phyloP scores from a whole-genome alignment of 2,329 filamentous ascomycete species.

The Mollisia scopiformis region DNA sequence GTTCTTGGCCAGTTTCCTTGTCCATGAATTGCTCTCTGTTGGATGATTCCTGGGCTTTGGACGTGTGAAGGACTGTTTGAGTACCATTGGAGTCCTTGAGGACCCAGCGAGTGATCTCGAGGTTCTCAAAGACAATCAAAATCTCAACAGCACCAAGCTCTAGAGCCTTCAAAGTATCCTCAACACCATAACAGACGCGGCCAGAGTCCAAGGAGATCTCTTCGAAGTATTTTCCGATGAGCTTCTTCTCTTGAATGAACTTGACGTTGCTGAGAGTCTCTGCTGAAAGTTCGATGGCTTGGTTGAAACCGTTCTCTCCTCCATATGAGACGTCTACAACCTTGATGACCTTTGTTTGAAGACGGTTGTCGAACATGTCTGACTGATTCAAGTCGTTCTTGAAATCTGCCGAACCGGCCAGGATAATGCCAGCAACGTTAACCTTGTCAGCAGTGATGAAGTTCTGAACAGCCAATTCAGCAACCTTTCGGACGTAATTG shows the following conservation, averaged over 20 bases:
- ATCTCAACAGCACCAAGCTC: slow-evolving; percentile 95
- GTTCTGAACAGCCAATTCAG: slow-evolving; percentile 96
- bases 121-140: slow-evolving; percentile 95
- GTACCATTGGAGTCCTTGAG: slow-evolving; percentile 77
- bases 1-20: slow-evolving; percentile 93
- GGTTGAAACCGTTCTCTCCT: slow-evolving; percentile 99
- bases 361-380: slow-evolving; percentile 92
- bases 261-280: slow-evolving; percentile 99
- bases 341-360: slow-evolving; percentile 96
- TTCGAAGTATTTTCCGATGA: slow-evolving; percentile 98
- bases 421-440: slow-evolving; percentile 93
- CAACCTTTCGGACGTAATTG: slow-evolving; percentile 99
- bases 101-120: slow-evolving; percentile 91
- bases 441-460: slow-evolving; percentile 99
- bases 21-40: slow-evolving; percentile 90
- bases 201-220: slow-evolving; percentile 98
- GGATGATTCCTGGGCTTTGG: slow-evolving; percentile 76
- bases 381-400: slow-evolving; percentile 99
- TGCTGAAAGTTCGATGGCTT: slow-evolving; percentile 92
- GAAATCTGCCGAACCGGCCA: slow-evolving; percentile 98
- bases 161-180: slow-evolving; percentile 95
- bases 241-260: slow-evolving; percentile 99
- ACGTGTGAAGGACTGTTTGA: slow-evolving; percentile 83
- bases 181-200: slow-evolving; percentile 96
- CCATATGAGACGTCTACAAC: slow-evolving; percentile 98